A percentile compares a stretch with the other conserved stretches of the same genome.
These are phyloP conservation scores for Diplodia scrobiculata DNA, from an alignment of 2,329 filamentous ascomycete genomes.

Conservation along the genomic window DNA sequence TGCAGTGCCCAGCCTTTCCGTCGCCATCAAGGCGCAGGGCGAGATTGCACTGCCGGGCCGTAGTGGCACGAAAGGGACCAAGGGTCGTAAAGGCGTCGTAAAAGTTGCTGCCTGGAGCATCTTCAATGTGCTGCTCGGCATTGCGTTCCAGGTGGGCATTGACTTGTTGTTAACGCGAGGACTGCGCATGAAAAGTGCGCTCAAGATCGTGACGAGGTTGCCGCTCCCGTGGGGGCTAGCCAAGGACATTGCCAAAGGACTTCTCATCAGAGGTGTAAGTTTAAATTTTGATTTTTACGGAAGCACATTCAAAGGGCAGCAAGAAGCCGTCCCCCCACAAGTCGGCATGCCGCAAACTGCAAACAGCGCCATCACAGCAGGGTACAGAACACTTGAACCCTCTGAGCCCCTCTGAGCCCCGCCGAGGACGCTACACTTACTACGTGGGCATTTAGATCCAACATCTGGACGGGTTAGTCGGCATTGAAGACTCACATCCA, in stretches of 20 bases:
- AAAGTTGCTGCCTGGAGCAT: constrained; percentile 52
- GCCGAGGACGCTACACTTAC: no score
- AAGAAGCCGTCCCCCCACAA: background rate
- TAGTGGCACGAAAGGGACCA: constrained; percentile 46
- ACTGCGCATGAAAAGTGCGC: constrained; percentile 57
- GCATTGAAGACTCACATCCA: no score
- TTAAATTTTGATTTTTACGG: background rate
- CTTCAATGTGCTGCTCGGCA: constrained; percentile 58
- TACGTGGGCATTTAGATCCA: no score
- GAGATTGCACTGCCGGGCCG: constrained; percentile 53
- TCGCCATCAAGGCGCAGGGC: constrained; percentile 69
- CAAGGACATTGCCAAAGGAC: constrained; percentile 57
- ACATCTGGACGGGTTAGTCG: no score
- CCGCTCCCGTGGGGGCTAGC: constrained; percentile 65
- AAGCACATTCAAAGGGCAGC: background rate
- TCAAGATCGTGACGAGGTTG: constrained; percentile 63
- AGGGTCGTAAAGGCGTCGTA: constrained; percentile 41
- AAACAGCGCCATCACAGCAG: no score
- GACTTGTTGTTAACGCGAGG: constrained; percentile 59
- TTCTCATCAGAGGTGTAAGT: constrained; percentile 61
- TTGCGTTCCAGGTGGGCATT: constrained; percentile 57
- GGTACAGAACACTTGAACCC: no score
- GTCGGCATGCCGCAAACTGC: no score
- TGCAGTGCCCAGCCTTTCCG: constrained; percentile 67
- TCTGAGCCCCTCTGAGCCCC: no score